These are phyloP conservation scores for Fistulifera pelliculosa DNA, from an alignment of 108 stramenopile genomes.

Conservation along the genomic window DNA sequence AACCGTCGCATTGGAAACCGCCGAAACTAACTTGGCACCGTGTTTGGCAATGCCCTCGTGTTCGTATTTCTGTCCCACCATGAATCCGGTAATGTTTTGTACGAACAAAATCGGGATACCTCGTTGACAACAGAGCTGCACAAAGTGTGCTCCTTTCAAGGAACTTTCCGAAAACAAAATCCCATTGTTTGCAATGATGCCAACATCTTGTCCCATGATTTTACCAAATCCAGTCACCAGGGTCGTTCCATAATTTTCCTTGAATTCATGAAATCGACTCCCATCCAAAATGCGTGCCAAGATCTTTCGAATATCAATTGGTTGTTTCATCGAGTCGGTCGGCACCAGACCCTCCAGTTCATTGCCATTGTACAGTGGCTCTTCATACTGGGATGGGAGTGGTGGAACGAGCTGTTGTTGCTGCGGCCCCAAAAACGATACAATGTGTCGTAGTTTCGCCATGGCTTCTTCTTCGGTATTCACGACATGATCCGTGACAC, in stretches of 20 bases:
- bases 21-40: constrained; percentile 92
- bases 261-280: constrained; percentile 96
- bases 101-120: constrained; percentile 92
- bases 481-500: constrained; percentile 94
- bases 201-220: constrained; percentile 88
- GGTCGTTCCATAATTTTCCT: constrained; percentile 89
- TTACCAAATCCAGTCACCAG: constrained; percentile 93
- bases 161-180: constrained; percentile 90
- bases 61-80: constrained; percentile 95
- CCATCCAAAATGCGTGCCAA: constrained; percentile 93
- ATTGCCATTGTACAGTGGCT: constrained; percentile 78
- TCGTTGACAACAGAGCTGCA: constrained; percentile 96
- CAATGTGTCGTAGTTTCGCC: constrained; percentile 68
- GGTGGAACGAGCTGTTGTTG: not conserved
- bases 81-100: constrained; percentile 98
- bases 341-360: constrained; percentile 92
- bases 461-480: constrained; percentile 87
- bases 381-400: constrained; percentile 40
- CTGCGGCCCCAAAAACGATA: constrained; percentile 49
- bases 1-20: constrained; percentile 91
- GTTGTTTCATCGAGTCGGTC: constrained; percentile 74
- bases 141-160: constrained; percentile 94
- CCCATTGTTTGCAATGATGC: constrained; percentile 97
- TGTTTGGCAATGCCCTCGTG: constrained; percentile 96
- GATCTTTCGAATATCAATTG: constrained; percentile 93